Evolutionary conservation across 768 basidiomycete genomes (phyloP).

Genomic region (Chiua virens): DNA sequence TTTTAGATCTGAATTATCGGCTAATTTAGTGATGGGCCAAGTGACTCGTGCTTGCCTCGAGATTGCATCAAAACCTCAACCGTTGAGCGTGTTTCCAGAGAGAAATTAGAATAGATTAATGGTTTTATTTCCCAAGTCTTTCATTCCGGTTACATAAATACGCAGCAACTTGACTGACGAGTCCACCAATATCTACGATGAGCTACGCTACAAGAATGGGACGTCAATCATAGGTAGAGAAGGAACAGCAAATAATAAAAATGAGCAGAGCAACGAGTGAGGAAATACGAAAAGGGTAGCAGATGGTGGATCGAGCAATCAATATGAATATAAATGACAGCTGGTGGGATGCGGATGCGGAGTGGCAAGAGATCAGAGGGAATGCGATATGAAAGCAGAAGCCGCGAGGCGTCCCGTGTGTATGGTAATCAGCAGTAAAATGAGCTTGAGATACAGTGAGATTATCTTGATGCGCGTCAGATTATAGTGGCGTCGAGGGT

Average conservation of each 20-base stretch:
- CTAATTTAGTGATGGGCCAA: too few species aligned
- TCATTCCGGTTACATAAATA: constrained; percentile 33
- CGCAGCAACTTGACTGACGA: constrained; percentile 10
- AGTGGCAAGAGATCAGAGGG: constrained; percentile 2
- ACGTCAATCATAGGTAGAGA: constrained; percentile 11
- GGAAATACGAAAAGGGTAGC: constrained; percentile 10
- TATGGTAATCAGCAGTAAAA: constrained; percentile 25
- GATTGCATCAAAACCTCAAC: background rate
- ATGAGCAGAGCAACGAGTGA: background rate
- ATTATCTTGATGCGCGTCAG: constrained; percentile 20
- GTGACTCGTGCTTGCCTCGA: constrained; percentile 21
- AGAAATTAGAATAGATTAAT: constrained; percentile 15
- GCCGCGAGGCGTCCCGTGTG: constrained; percentile 30
- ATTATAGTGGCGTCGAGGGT: constrained; percentile 25
- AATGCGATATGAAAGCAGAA: constrained; percentile 17
- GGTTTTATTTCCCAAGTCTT: constrained; percentile 5
- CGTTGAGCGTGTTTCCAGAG: too few species aligned
- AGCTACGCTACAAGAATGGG: constrained; percentile 31
- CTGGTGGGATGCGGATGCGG: background rate
- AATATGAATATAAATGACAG: constrained; percentile 27
- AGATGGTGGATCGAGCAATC: constrained; percentile 16
- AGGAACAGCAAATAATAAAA: constrained; percentile 13
- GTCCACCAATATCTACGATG: constrained; percentile 31
- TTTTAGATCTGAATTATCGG: too few species aligned
- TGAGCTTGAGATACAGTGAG: constrained; percentile 15